Evolutionary conservation across 805 yeast genomes (phyloP).

Genomic region (Yamadazyma sp.): DNA sequence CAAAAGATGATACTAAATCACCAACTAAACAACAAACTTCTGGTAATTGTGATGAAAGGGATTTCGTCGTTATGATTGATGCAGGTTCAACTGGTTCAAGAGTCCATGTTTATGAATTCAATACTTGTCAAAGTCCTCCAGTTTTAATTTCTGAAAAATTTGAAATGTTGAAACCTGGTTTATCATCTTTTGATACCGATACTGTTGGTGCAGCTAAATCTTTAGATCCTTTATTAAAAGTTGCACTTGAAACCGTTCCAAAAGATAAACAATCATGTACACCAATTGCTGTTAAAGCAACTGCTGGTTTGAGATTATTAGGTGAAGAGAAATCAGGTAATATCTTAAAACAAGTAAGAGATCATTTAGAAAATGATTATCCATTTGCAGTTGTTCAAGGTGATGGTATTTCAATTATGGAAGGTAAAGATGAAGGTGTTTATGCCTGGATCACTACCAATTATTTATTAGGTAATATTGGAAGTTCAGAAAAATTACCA

Average conservation of each 20-base stretch:
- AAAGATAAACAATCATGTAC: slow-evolving; percentile 70
- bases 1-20: slow-evolving; percentile 3
- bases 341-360: slow-evolving; percentile 73
- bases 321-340: slow-evolving; percentile 72
- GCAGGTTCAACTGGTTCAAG: slow-evolving; percentile 98
- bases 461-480: slow-evolving; percentile 90
- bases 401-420: slow-evolving; percentile 90
- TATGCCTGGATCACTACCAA: slow-evolving; percentile 98
- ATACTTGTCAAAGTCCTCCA: slow-evolving; percentile 84
- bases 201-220: slow-evolving; percentile 85
- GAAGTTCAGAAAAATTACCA: slow-evolving; percentile 66
- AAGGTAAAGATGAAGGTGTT: slow-evolving; percentile 96
- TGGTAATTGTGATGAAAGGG: slow-evolving; percentile 37
- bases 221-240: slow-evolving; percentile 73
- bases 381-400: slow-evolving; percentile 91
- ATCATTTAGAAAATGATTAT: slow-evolving; percentile 70
- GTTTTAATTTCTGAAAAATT: slow-evolving; percentile 74
- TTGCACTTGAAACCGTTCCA: slow-evolving; percentile 80
- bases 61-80: slow-evolving; percentile 90
- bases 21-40: slow-evolving; percentile 2
- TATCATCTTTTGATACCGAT: slow-evolving; percentile 80
- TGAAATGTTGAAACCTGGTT: slow-evolving; percentile 88
- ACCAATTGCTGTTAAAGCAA: slow-evolving; percentile 95
- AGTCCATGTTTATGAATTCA: slow-evolving; percentile 89
- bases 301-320: slow-evolving; percentile 89